Conservation (phyloP, 2,329 filamentous ascomycete genomes). For the Phialocephala subalpina region DNA sequence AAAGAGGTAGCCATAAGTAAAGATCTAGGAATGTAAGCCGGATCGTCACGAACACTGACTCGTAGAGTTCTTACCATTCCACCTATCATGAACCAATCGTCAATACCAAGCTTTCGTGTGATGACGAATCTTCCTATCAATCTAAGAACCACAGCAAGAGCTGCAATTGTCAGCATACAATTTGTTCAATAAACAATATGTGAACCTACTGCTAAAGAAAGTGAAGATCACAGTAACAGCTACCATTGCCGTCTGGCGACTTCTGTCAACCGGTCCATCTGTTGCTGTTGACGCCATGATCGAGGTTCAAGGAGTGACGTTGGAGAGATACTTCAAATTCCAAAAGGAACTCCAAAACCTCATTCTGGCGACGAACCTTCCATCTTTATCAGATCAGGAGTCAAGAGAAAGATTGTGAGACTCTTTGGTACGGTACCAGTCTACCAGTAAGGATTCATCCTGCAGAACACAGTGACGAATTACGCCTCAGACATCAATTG, state of each 20-base stretch:
- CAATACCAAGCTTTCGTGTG: constrained; percentile 19
- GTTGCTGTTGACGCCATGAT: constrained; percentile 1
- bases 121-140: constrained; percentile 24
- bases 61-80: constrained; percentile 21
- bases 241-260: constrained; percentile 17
- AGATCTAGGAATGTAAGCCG: constrained; percentile 11
- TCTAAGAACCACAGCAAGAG: constrained; percentile 21
- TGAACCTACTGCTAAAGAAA: constrained; percentile 23
- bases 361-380: background rate
- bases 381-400: constrained; percentile 7
- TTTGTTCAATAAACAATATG: background rate
- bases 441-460: background rate
- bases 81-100: constrained; percentile 28
- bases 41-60: background rate
- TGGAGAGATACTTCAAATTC: background rate
- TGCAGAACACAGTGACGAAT: background rate
- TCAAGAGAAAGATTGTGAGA: background rate
- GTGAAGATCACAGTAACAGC: constrained; percentile 23
- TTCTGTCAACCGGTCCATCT: background rate
- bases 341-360: background rate
- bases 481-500: background rate
- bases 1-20: constrained; percentile 28
- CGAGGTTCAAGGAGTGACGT: background rate
- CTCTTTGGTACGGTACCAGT: background rate
- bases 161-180: constrained; percentile 14